Conservation (phyloP, 169 alveolate species). For the Eimeria maxima region DNA sequence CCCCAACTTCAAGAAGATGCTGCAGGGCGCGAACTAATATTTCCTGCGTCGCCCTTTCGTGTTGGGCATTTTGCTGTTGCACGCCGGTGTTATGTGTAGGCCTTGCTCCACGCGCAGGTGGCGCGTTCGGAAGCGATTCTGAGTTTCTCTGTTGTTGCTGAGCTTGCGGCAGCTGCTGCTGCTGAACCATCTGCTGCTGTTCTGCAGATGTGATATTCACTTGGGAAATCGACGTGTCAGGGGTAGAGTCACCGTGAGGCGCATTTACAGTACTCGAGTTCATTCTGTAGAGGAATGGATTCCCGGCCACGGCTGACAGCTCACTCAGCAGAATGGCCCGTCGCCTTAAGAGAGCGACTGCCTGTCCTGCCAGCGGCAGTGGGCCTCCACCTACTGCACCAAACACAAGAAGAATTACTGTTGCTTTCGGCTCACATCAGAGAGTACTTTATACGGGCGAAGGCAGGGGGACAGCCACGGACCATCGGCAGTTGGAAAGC, state of each 20-base stretch:
- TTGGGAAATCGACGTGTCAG: conserved; percentile 9
- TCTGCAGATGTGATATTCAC: conserved; percentile 18
- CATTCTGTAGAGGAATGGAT: conserved; percentile 61
- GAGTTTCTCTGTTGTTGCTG: conserved; percentile 32
- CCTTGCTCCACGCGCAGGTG: conserved; percentile 13
- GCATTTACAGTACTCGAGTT: background rate
- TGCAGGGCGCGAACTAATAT: conserved; percentile 64
- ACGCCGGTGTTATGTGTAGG: background rate
- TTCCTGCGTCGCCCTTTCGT: conserved; percentile 57
- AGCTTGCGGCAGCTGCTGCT: conserved; percentile 38
- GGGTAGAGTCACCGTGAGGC: conserved; percentile 12
- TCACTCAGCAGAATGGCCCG: conserved; percentile 58
- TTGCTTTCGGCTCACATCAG: background rate
- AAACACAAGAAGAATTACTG: background rate
- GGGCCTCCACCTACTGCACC: conserved; percentile 38
- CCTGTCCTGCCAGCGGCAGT: conserved; percentile 69
- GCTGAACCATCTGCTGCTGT: conserved; percentile 25
- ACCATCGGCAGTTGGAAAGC: background rate
- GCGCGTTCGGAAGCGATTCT: background rate
- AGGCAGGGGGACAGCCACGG: background rate
- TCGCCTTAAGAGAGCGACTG: conserved; percentile 58
- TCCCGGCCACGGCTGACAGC: conserved; percentile 60
- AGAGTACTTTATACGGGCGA: background rate
- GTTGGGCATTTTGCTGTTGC: conserved; percentile 50
- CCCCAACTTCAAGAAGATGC: conserved; percentile 64